Base-by-base conservation (phyloP, 805 yeast species). In the Candida ulmi region DNA sequence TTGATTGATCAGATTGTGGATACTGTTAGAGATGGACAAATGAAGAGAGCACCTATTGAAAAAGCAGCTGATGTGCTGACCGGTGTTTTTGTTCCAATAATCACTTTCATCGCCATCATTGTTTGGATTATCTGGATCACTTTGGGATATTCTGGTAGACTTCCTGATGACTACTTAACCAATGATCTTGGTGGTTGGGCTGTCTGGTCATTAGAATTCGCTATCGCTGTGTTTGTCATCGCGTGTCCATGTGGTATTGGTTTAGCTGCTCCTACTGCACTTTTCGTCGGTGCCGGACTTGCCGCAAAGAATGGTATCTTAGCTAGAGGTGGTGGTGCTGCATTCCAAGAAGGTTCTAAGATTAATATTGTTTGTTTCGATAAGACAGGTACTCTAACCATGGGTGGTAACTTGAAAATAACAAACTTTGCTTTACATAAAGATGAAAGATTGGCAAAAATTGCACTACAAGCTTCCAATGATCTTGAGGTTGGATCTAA, bases 221-320 rank as follows among this genome's bases (percentile, higher is more conserved):
- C 88, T 2, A 80, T 84, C 46, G 76, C 90, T 0, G 91, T 85
- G 2, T 83, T 84, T 61, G 91, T 84, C 2, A 76, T 84, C 37
- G 91, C 91, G 0, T 84, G 95, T 55, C 95, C 95, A 2, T 84
- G 93, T 65, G 95, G 91, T 2, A 75, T 84, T 48, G 93, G 91
- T 2, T 64, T 84, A 17, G 93, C 93, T 18, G 93, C 91, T 2
- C 93, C 93, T 2, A 83, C 91, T 2, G 91, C 93, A 0, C 57
- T 84, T 30, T 83, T 80, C 63, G 88, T 84, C 11, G 93, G 93
- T 3, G 69, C 87, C 15, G 88, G 91, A 0, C 57, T 84, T 37
- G 88, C 90, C 28, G 93, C 93, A 12, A 80, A 78, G 52, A 62
- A 77, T 54, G 93, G 91, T 17, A 78, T 84, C 37, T 65, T 84